Conservation (phyloP, 1,284 basidiomycete species). For the Abortiporus biennis region DNA sequence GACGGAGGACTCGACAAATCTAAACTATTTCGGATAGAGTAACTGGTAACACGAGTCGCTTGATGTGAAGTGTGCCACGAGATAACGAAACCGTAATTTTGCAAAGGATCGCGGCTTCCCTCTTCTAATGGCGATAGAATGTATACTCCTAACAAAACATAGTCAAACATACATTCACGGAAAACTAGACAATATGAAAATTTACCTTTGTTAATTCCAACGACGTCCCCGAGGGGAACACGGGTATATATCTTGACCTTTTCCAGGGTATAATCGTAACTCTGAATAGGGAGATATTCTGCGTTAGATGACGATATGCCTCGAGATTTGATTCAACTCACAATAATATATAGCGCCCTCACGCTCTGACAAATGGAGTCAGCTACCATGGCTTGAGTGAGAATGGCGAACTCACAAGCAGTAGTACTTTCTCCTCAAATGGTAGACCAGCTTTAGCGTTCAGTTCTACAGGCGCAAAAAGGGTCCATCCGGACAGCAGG, state of each 20-base stretch:
- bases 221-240: constrained; percentile 80
- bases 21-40: constrained; percentile 72
- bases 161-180: background rate
- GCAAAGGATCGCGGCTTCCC: constrained; percentile 75
- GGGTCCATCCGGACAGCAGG: constrained; percentile 84
- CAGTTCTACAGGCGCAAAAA: constrained; percentile 79
- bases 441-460: constrained; percentile 68
- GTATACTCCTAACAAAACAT: constrained; percentile 60
- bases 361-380: constrained; percentile 38
- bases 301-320: background rate
- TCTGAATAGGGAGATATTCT: constrained; percentile 35
- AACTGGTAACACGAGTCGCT: constrained; percentile 71
- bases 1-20: constrained; percentile 18
- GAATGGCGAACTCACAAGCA: constrained; percentile 78
- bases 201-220: constrained; percentile 77
- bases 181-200: background rate
- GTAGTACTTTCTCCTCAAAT: constrained; percentile 90
- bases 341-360: constrained; percentile 63
- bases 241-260: constrained; percentile 89
- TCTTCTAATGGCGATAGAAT: constrained; percentile 89
- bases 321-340: constrained; percentile 33
- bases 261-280: constrained; percentile 87
- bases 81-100: constrained; percentile 84
- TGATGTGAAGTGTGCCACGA: constrained; percentile 64
- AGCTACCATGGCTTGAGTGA: too few species aligned